phyloP scores from a whole-genome alignment of 306 rosid species.

The Malus fusca region DNA sequence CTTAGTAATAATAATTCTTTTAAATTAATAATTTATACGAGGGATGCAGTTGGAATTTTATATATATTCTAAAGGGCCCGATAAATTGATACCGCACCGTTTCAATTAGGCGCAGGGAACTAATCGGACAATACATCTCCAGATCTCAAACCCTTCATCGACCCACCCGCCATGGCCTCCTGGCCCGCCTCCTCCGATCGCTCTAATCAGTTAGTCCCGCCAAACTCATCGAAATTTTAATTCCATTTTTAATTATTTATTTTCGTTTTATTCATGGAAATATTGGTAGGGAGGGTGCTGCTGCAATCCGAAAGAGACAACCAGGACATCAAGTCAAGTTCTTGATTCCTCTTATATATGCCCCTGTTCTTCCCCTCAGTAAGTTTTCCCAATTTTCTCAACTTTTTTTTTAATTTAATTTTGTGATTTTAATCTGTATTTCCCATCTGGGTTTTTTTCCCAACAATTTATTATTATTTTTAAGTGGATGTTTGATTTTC shows the following conservation, averaged over 20 bases:
- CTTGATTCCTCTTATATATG: conserved; percentile 79
- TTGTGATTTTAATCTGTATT: not conserved
- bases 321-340: conserved; percentile 66
- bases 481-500: conserved; percentile 19
- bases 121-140: not conserved
- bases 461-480: not conserved
- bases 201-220: conserved; percentile 39
- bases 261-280: not conserved
- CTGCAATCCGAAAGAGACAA: conserved; percentile 43
- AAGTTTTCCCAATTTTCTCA: conserved; percentile 7
- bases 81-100: not conserved
- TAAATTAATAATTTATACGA: too few species aligned
- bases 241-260: not conserved
- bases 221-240: not conserved
- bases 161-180: conserved; percentile 43
- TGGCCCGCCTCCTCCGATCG: conserved; percentile 43
- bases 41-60: too few species aligned
- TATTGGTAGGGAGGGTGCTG: conserved; percentile 46
- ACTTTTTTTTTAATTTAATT: not conserved
- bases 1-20: too few species aligned
- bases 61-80: too few species aligned
- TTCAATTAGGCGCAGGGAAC: not conserved
- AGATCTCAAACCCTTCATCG: conserved; percentile 14
- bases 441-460: not conserved
- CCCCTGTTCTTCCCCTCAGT: conserved; percentile 93